Base-by-base conservation (phyloP, 2,329 filamentous ascomycete genomes). In the Mollisia scopiformis region DNA sequence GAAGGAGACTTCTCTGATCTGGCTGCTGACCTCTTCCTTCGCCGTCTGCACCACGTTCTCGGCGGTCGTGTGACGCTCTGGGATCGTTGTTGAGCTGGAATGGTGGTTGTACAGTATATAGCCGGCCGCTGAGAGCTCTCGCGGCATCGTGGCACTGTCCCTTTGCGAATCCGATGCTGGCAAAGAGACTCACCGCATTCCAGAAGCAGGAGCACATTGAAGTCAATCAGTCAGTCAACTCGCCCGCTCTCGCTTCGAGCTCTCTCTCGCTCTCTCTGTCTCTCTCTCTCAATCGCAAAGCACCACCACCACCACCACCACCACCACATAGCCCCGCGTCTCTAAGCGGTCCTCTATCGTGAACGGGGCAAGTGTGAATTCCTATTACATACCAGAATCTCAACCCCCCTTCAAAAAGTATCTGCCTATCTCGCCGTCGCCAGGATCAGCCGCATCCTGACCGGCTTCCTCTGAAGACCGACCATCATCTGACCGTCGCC, bases 361-460 rank as follows among this genome's bases (percentile, higher is more conserved):
- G 25, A n/a, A n/a, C n/a, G n/a, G n/a, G n/a, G n/a, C 23, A 10
- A n/a, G 16, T 16, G 23, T 13, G 11, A 13, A 16, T 47, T 47
- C 30, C 49, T 28, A 51, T 51, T 51, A 51, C 49, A 51, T 31
- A 51, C 49, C 27, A 11, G 13, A 47, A 47, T 28, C 43, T 25
- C 43, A 25, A 6, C 13, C 21, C 41, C 25, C 19, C 43, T 13
- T 5, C 43, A 2, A 27, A 31, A 47, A 21, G n/a, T n/a, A 51
- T 51, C 49, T 51, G 23, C 28, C 49, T 51, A 51, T 51, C 49
- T 51, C 49, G 16, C 27, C 30, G 16, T 11, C 27, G n/a, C 49
- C 13, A n/a, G 27, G 49, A 13, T 51, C 47, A 51, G 49, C 49
- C 49, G 49, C 49, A 51, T 51, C 30, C 49, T 19, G n/a, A n/a